Percentiles rank a stretch among this genome's conserved stretches.
Evolutionary conservation across 805 yeast genomes (phyloP).

Genomic region (Myxozyma lipomycoides): DNA sequence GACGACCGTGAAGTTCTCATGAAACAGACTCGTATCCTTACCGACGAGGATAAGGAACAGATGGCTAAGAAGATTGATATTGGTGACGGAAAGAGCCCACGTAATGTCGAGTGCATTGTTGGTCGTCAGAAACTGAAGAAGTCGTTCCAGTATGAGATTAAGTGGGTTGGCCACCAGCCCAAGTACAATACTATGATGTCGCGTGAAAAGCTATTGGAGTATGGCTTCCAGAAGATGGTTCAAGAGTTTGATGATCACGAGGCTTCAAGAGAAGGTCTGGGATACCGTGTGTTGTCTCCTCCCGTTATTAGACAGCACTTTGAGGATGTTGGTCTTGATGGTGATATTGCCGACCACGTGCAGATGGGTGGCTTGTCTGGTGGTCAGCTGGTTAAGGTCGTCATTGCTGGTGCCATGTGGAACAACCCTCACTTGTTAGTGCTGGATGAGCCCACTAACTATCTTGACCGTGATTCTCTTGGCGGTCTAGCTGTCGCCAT

Average conservation of each 20-base stretch:
- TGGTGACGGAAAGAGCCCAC: slow-evolving; percentile 82
- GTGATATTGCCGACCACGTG: slow-evolving; percentile 97
- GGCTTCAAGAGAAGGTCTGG: slow-evolving; percentile 98
- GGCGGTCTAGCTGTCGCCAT: slow-evolving; percentile 98
- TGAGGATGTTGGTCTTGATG: slow-evolving; percentile 95
- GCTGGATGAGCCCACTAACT: slow-evolving; percentile 96
- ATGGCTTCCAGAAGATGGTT: slow-evolving; percentile 85
- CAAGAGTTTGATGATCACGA: slow-evolving; percentile 98
- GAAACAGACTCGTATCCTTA: slow-evolving; percentile 86
- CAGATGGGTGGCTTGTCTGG: slow-evolving; percentile 96
- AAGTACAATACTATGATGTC: slow-evolving; percentile 92
- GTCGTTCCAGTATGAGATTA: slow-evolving; percentile 92
- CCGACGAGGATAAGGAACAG: slow-evolving; percentile 70
- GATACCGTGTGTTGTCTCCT: slow-evolving; percentile 91
- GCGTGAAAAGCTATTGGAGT: slow-evolving; percentile 70
- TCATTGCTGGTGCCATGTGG: slow-evolving; percentile 99
- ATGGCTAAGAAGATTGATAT: slow-evolving; percentile 75
- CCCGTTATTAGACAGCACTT: slow-evolving; percentile 92
- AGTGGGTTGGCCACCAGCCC: slow-evolving; percentile 84
- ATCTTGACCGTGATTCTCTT: slow-evolving; percentile 93
- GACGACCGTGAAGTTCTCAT: slow-evolving; percentile 95
- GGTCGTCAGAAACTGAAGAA: slow-evolving; percentile 97
- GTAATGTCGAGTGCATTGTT: slow-evolving; percentile 88
- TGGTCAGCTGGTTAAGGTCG: slow-evolving; percentile 97
- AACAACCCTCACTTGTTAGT: slow-evolving; percentile 96